phyloP scores from a whole-genome alignment of 2,329 filamentous ascomycete genomes.

The Fusarium floridanum region DNA sequence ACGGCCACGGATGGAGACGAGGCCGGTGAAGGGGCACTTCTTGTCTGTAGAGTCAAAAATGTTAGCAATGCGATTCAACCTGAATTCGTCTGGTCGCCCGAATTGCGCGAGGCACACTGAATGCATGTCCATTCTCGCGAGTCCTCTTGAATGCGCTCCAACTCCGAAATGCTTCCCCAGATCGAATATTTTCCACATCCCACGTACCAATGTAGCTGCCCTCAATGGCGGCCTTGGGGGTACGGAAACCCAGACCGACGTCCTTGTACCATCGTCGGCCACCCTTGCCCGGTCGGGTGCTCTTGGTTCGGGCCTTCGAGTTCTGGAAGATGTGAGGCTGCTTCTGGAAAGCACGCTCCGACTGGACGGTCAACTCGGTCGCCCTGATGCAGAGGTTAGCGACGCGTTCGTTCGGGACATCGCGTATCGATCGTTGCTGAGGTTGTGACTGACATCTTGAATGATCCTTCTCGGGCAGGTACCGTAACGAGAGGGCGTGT shows the following conservation, averaged over 20 bases:
- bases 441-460: conserved; percentile 57
- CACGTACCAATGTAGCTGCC: conserved; percentile 98
- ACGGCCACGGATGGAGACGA: conserved; percentile 99
- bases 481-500: conserved; percentile 56
- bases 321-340: conserved; percentile 99
- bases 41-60: conserved; percentile 77
- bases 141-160: conserved; percentile 1
- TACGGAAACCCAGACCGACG: conserved; percentile 98
- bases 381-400: conserved; percentile 76
- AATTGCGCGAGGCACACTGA: background rate
- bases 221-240: conserved; percentile 98
- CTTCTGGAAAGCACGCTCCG: conserved; percentile 99
- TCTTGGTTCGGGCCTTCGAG: conserved; percentile 91
- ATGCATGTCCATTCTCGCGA: background rate
- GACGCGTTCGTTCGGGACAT: conserved; percentile 39
- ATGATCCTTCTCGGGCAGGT: conserved; percentile 56
- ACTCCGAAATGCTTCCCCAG: conserved; percentile 16
- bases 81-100: background rate
- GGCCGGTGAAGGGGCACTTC: conserved; percentile 99
- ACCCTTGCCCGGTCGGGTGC: conserved; percentile 88
- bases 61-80: conserved; percentile 42
- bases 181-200: conserved; percentile 35
- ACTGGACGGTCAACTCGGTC: conserved; percentile 99
- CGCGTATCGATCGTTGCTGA: conserved; percentile 33
- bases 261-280: conserved; percentile 99